Evolutionary conservation across 352 stramenopile genomes (phyloP), one percentile per base, ranked within the genome.

Genomic region (Globisporangium ultimum): DNA sequence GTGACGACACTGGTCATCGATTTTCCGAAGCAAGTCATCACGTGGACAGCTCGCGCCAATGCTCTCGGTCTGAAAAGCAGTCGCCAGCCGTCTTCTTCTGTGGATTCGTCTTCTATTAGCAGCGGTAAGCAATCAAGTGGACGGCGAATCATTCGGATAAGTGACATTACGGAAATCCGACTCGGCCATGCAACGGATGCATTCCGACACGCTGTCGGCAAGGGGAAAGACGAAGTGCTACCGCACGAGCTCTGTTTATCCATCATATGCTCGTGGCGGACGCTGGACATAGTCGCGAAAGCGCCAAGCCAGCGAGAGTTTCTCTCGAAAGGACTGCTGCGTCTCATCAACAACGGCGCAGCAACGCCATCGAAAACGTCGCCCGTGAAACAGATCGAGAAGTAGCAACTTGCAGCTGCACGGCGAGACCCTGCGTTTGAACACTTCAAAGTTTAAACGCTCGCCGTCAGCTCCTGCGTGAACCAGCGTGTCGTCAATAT

Each of bases 241-340:
- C 53, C 68, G 0, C 28, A 36, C 28, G 70, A 82, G 7, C 56
- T 75, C 28, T 92, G 83, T 47, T 47, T 90, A 18, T 90, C 80
- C 15, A 71, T 91, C 36, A 60, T 89, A 15, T 82, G 69, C n/a
- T 53, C 67, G 17, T 83, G 71, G 72, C 71, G 80, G 66, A 88
- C 80, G 9, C 68, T 93, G 20, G 80, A 90, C 36, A 43, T 92
- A 21, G 76, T 79, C 6, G 59, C 87, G 14, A 73, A 86, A 41
- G 61, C 67, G 17, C 24, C 60, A 17, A 68, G 48, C 12, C 80
- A 92, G 60, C 79, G 74, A 48, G 70, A 83, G 9, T 89, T 88
- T 40, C 56, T 93, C 45, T 65, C 78, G 41, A 58, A 70, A 18
- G 77, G 84, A 0, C 57, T 93, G 36, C 66, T 55, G 32, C 60